Conservation (phyloP, 768 basidiomycete species). For the Mycena vulgaris region DNA sequence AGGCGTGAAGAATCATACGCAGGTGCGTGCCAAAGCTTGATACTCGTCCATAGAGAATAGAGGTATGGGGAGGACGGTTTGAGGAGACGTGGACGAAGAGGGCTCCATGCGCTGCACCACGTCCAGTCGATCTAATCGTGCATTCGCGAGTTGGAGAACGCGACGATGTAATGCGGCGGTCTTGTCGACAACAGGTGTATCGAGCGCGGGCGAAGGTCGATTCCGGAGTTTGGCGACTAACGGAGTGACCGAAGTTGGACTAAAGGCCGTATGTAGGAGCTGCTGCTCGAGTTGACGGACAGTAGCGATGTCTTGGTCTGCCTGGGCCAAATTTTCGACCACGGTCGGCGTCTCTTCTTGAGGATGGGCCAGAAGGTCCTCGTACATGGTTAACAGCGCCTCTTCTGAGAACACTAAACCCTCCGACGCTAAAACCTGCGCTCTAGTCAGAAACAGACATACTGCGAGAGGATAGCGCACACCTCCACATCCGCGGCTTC, state of each 20-base stretch:
- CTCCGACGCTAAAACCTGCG: conserved; percentile 48
- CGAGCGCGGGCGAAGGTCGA: not conserved
- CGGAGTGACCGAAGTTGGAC: conserved; percentile 16
- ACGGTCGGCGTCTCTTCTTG: conserved; percentile 28
- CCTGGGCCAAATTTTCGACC: conserved; percentile 40
- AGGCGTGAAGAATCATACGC: conserved; percentile 54
- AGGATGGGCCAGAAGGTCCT: conserved; percentile 59
- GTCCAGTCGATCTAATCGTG: conserved; percentile 54
- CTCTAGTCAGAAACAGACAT: not conserved
- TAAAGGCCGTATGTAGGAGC: conserved; percentile 39
- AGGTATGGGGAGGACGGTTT: conserved; percentile 55
- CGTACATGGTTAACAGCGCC: conserved; percentile 59
- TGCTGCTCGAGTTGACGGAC: conserved; percentile 55
- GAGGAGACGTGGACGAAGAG: conserved; percentile 26
- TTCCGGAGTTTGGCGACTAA: conserved; percentile 20
- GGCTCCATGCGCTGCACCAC: conserved; percentile 24
- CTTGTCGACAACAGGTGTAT: conserved; percentile 11
- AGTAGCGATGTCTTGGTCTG: conserved; percentile 51
- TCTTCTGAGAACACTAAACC: conserved; percentile 58
- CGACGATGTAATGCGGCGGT: conserved; percentile 47
- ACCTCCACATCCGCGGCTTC: conserved; percentile 55
- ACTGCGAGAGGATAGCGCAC: conserved; percentile 15
- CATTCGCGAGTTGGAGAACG: conserved; percentile 53
- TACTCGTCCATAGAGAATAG: conserved; percentile 69
- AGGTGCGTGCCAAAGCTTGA: conserved; percentile 66